These are phyloP conservation scores for Peronosclerospora sorghi DNA, from an alignment of 352 stramenopile genomes.

Conservation along the genomic window DNA sequence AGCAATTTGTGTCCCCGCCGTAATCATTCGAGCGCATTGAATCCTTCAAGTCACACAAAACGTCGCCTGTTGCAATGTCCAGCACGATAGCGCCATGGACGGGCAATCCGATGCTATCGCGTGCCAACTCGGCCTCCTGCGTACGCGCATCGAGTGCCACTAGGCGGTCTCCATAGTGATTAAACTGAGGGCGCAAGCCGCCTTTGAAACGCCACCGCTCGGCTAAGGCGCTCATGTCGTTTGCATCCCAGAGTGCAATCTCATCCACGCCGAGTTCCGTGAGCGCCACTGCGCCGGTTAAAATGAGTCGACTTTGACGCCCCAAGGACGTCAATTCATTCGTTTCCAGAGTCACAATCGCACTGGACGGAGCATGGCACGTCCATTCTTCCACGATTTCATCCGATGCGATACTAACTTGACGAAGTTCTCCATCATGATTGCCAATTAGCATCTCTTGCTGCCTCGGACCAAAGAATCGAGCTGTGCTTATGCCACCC, in stretches of 20 bases:
- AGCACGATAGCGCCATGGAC: constrained; percentile 50
- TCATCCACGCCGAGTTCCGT: constrained; percentile 41
- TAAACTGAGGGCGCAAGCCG: constrained; percentile 55
- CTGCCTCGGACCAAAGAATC: constrained; percentile 57
- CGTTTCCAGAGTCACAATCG: constrained; percentile 54
- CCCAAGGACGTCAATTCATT: constrained; percentile 55
- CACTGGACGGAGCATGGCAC: constrained; percentile 59
- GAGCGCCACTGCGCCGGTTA: constrained; percentile 42
- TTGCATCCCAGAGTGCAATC: constrained; percentile 68
- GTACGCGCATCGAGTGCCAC: constrained; percentile 49
- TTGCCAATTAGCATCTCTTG: constrained; percentile 64
- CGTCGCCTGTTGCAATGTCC: constrained; percentile 52
- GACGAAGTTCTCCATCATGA: constrained; percentile 51
- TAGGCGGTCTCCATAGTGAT: constrained; percentile 64
- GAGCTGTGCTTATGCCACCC: constrained; percentile 43
- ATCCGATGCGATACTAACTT: constrained; percentile 53
- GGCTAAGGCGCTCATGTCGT: constrained; percentile 33
- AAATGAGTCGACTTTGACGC: constrained; percentile 33
- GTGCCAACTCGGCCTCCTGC: constrained; percentile 21
- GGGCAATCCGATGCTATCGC: constrained; percentile 14
- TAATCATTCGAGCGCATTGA: constrained; percentile 62
- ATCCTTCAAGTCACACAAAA: constrained; percentile 55
- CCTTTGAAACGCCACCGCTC: constrained; percentile 59
- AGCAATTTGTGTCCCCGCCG: constrained; percentile 65
- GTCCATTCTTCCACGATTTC: constrained; percentile 63